Evolutionary conservation across 2,329 filamentous ascomycete genomes (phyloP).

Genomic region (Zymoseptoria tritici): DNA sequence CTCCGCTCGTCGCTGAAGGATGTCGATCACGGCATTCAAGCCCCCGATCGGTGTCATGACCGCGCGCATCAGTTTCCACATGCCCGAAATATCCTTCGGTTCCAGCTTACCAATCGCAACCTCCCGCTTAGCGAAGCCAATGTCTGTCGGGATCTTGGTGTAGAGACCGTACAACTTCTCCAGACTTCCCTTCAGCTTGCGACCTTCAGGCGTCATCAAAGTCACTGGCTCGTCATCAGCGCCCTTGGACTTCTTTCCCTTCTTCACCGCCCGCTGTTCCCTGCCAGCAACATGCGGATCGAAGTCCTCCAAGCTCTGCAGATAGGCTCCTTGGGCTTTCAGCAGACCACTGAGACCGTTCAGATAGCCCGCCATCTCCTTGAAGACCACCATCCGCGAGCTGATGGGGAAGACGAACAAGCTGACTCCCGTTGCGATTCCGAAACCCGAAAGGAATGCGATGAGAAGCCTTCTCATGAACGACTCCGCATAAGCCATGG

Average conservation of each 20-base stretch:
- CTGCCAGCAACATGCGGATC: conserved; percentile 33
- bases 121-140: conserved; percentile 66
- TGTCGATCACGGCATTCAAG: conserved; percentile 61
- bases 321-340: conserved; percentile 56
- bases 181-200: conserved; percentile 27
- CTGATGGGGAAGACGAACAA: conserved; percentile 60
- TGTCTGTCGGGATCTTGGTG: conserved; percentile 59
- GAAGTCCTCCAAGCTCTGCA: conserved; percentile 54
- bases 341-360: conserved; percentile 47
- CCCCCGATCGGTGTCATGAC: conserved; percentile 61
- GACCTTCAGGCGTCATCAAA: conserved; percentile 18
- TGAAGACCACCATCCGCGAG: conserved; percentile 57
- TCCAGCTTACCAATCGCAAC: conserved; percentile 61
- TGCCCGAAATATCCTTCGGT: conserved; percentile 54
- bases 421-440: conserved; percentile 53
- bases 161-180: conserved; percentile 44
- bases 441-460: conserved; percentile 59
- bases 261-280: conserved; percentile 8
- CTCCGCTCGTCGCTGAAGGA: conserved; percentile 59
- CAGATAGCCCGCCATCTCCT: conserved; percentile 55
- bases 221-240: conserved; percentile 41
- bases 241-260: conserved; percentile 25
- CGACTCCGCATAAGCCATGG: conserved; percentile 44
- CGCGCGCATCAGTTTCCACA: conserved; percentile 53
- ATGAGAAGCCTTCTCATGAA: conserved; percentile 52